Percentiles rank a stretch among this genome's conserved stretches.
These are phyloP conservation scores for Fusarium subtropicale DNA, from an alignment of 2,329 filamentous ascomycete genomes.

Conservation along the genomic window DNA sequence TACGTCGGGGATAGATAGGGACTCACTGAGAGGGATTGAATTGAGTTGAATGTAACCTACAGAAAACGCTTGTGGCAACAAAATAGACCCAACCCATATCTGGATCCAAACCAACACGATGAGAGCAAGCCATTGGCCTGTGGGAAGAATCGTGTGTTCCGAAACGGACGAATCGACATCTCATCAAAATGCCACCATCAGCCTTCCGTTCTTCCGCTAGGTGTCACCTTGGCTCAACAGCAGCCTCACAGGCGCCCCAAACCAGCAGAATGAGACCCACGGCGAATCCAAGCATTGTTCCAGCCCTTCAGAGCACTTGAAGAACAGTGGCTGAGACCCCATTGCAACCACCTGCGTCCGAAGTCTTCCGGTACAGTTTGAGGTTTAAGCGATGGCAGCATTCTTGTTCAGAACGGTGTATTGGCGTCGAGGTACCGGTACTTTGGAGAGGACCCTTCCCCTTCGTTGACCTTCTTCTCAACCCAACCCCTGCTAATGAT, in stretches of 20 bases:
- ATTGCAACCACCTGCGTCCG: slow-evolving; percentile 32
- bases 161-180: slow-evolving; percentile 39
- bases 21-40: slow-evolving; percentile 24
- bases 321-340: slow-evolving; percentile 15
- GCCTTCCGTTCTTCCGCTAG: slow-evolving; percentile 45
- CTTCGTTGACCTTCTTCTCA: slow-evolving; percentile 39
- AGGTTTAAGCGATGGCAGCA: slow-evolving; percentile 9
- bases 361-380: slow-evolving; percentile 43
- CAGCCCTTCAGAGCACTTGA: slow-evolving; percentile 28
- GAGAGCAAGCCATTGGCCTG: slow-evolving; percentile 12
- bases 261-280: slow-evolving; percentile 13
- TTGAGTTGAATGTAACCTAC: slow-evolving; percentile 40
- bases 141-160: slow-evolving; percentile 32
- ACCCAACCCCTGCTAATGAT: slow-evolving; percentile 38
- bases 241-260: slow-evolving; percentile 38
- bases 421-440: slow-evolving; percentile 40
- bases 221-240: slow-evolving; percentile 45
- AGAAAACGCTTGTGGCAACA: slow-evolving; percentile 35
- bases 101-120: slow-evolving; percentile 22
- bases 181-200: slow-evolving; percentile 43
- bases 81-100: slow-evolving; percentile 22
- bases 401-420: background rate
- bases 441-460: slow-evolving; percentile 37
- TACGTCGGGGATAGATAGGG: slow-evolving; percentile 23
- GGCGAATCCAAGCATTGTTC: slow-evolving; percentile 19